Evolutionary conservation across 768 basidiomycete genomes (phyloP).

Genomic region (Pleurotus eryngii): DNA sequence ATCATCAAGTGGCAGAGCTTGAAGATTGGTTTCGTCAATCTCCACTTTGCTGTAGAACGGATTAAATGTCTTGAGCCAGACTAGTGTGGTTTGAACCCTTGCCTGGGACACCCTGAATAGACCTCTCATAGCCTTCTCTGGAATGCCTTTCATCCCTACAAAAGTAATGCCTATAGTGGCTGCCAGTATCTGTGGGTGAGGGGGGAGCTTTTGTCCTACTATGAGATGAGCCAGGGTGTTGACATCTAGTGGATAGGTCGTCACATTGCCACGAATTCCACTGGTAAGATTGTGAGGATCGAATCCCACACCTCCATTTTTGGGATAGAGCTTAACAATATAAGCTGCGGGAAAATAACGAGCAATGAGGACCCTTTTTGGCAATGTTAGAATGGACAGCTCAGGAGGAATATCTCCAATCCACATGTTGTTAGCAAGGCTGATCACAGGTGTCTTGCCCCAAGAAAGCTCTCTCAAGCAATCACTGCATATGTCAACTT

Average conservation of each 20-base stretch:
- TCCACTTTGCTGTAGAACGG: slow-evolving; percentile 17
- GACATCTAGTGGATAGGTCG: slow-evolving; percentile 24
- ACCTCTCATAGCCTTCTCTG: not conserved
- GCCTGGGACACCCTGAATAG: slow-evolving; percentile 12
- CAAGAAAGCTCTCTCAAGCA: too few relatives aligned
- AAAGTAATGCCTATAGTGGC: slow-evolving; percentile 16
- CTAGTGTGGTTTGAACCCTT: slow-evolving; percentile 17
- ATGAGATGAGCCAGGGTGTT: too few relatives aligned
- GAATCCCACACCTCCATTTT: not conserved
- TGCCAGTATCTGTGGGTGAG: slow-evolving; percentile 8
- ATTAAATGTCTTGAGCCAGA: slow-evolving; percentile 30
- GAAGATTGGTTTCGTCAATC: slow-evolving; percentile 12
- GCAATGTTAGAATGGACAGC: slow-evolving; percentile 19
- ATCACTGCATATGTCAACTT: too few relatives aligned
- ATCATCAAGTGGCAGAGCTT: slow-evolving; percentile 11
- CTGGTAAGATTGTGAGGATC: slow-evolving; percentile 13
- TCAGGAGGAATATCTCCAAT: slow-evolving; percentile 24
- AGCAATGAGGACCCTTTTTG: slow-evolving; percentile 27
- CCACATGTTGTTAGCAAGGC: slow-evolving; percentile 31
- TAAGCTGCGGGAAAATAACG: slow-evolving; percentile 22
- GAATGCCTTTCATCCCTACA: slow-evolving; percentile 9
- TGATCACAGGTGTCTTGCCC: too few relatives aligned
- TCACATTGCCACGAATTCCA: slow-evolving; percentile 34
- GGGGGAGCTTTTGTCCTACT: slow-evolving; percentile 9
- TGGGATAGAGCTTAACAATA: slow-evolving; percentile 25